A percentile compares a stretch with the other conserved stretches of the same genome.
These are phyloP conservation scores for Cyclotella kingstonii DNA, from an alignment of 108 stramenopile species.

Conservation along the genomic window DNA sequence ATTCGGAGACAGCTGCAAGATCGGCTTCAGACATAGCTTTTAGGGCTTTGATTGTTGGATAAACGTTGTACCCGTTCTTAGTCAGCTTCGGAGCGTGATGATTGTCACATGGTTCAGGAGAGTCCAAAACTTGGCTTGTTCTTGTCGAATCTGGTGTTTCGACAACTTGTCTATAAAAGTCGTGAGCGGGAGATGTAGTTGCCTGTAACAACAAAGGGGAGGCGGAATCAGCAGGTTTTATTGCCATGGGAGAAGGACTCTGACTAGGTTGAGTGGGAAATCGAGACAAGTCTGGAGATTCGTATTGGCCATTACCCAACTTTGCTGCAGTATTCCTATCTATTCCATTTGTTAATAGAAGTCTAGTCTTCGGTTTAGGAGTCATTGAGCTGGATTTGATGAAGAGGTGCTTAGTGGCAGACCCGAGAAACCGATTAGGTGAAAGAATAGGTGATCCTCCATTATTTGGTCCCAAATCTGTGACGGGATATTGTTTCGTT, in stretches of 20 bases:
- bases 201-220: constrained; percentile 11
- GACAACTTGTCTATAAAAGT: constrained; percentile 66
- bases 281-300: constrained; percentile 1
- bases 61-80: constrained; percentile 78
- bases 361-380: constrained; percentile 56
- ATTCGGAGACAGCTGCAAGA: constrained; percentile 82
- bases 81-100: constrained; percentile 69
- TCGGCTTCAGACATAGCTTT: constrained; percentile 76
- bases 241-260: constrained; percentile 13
- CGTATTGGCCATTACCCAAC: constrained; percentile 36
- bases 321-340: constrained; percentile 11
- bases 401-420: constrained; percentile 54
- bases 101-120: constrained; percentile 6
- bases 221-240: constrained; percentile 20
- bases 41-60: constrained; percentile 65
- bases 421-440: constrained; percentile 55
- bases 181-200: constrained; percentile 45
- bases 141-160: constrained; percentile 33
- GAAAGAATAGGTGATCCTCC: constrained; percentile 49
- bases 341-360: constrained; percentile 44
- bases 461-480: constrained; percentile 25
- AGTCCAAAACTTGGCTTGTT: constrained; percentile 10
- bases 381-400: constrained; percentile 58
- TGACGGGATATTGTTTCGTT: constrained; percentile 42
- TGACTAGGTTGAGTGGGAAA: constrained; percentile 13